A percentile compares a stretch with the other conserved stretches of the same genome.
phyloP scores from a whole-genome alignment of 305 asterid species.

The Salvia sclarea region DNA sequence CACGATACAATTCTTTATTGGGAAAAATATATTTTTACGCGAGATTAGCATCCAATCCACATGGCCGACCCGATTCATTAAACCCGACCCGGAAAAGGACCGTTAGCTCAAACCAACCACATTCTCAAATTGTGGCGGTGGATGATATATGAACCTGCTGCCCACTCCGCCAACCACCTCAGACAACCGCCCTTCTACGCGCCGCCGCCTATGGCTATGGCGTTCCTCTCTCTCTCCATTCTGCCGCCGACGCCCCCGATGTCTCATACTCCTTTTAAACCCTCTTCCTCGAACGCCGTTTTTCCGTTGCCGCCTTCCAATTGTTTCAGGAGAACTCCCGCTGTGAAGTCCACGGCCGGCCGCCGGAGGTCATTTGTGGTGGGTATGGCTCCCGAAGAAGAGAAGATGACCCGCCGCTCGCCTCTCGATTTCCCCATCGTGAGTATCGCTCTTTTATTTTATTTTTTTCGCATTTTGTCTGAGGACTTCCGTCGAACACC shows the following conservation, averaged over 20 bases:
- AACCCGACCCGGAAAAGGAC: not conserved
- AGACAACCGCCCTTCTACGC: constrained; percentile 11
- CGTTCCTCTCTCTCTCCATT: constrained; percentile 32
- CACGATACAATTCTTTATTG: too few species aligned
- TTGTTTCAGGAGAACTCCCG: not conserved
- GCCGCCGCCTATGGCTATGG: constrained; percentile 46
- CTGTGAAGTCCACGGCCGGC: constrained; percentile 20
- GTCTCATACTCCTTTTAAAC: constrained; percentile 30
- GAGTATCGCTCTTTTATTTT: constrained; percentile 19
- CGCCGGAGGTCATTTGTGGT: constrained; percentile 52
- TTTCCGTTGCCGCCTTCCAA: constrained; percentile 25
- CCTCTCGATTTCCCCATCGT: constrained; percentile 83
- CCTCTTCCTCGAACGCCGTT: not conserved
- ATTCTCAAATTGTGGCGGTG: constrained; percentile 32
- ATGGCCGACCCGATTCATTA: not conserved
- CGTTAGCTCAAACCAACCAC: not conserved
- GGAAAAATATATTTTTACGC: too few species aligned
- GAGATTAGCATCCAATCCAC: too few species aligned
- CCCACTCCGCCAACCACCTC: constrained; percentile 6
- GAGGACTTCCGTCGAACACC: constrained; percentile 18
- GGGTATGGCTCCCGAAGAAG: constrained; percentile 93
- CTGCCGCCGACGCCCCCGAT: constrained; percentile 11
- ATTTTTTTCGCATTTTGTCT: not conserved
- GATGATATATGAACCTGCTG: constrained; percentile 21
- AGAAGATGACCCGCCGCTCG: constrained; percentile 88